Base-by-base conservation (phyloP, 2,329 filamentous ascomycete species). In the Piedraia hortae region DNA sequence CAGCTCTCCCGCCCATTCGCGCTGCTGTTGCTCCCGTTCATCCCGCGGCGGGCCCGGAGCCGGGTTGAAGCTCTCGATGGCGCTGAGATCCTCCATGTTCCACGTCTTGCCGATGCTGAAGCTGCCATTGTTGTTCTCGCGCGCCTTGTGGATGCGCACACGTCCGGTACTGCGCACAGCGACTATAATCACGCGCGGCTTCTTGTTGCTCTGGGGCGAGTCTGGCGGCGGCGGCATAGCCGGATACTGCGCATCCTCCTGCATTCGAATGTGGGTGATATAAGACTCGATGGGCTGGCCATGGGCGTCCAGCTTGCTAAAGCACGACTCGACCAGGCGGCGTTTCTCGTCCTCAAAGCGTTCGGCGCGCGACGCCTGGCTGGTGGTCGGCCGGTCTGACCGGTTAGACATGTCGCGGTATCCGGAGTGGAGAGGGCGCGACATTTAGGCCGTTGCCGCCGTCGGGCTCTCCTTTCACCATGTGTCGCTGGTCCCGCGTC, bases 51-150 rank as follows among this genome's bases (percentile, higher is more conserved):
- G 31, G 5, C 26, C 20, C 7, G 31, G 16, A 3, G 28, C 29
- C 10, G 18, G 14, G 39, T 43, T 53, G 39, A 69, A 93, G 12
- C 77, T 85, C 43, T 89, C 72, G 32, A 97, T 73, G 20, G 61
- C 58, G 4, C 62, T 60, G 21, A 97, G 52, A 41, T 97, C 85
- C 45, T 93, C 82, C 34, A 97, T 60, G 42, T 80, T 73, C 85
- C 85, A 97, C 3, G 85, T 90, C 51, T 97, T 97, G 33, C 85
- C 85, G 34, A 97, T 90, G 10, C 82, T 93, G 46, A 91, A 97
- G 12, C 74, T 66, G 25, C 78, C 78, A 44, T 90, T 91, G 25
- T 62, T 56, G 43, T 97, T 97, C 50, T 97, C 85, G 36, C 89
- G 70, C 26, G 78, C 82, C 48, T 97, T 97, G 54, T 97, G 85